Base-by-base conservation (phyloP, 768 basidiomycete species). In the Krasilnikovozyma curviuscula region DNA sequence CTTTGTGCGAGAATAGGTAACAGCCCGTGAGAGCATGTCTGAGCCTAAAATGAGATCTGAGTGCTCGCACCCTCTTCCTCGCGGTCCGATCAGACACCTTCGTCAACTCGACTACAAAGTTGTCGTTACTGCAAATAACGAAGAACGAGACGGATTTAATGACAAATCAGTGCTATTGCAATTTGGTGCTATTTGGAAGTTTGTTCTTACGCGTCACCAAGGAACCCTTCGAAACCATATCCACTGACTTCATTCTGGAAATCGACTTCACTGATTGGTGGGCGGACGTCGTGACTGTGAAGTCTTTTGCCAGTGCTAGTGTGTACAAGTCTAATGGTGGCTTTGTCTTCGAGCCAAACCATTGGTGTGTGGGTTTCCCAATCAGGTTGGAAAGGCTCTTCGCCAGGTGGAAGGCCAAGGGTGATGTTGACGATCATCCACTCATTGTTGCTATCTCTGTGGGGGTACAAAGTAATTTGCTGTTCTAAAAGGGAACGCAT, bases 221-320 rank as follows among this genome's bases (percentile, higher is more conserved):
- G 59, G 50, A 44, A 65, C 57, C 80, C 82, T 0, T 77, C 66
- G 70, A 82, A 77, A 1, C 93, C 93, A 59, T 98, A 98, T 0
- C 71, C 85, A 2, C 86, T 89, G 1, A 97, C 88, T 62, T 98
- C 93, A 60, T 97, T 91, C 68, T 98, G 93, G 70, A 95, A 98
- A 58, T 98, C 93, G 39, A 95, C 91, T 39, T 98, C 93, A 28
- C 83, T 85, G 13, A 98, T 78, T 16, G 89, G 86, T 5, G 93
- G 86, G 21, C 93, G 81, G 56, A 81, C 67, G 56, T 97, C 93
- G 66, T 98, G 93, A 39, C 84, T 86, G 69, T 98, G 93, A 3
- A 98, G 74, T 50, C 78, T 73, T 61, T 84, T 91, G 54, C 80
- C 73, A 0, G 91, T 91, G 21, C 70, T 29, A 39, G 77, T 67